These are phyloP conservation scores for Acer saccharum DNA, from an alignment of 345 rosid genomes.

Conservation along the genomic window DNA sequence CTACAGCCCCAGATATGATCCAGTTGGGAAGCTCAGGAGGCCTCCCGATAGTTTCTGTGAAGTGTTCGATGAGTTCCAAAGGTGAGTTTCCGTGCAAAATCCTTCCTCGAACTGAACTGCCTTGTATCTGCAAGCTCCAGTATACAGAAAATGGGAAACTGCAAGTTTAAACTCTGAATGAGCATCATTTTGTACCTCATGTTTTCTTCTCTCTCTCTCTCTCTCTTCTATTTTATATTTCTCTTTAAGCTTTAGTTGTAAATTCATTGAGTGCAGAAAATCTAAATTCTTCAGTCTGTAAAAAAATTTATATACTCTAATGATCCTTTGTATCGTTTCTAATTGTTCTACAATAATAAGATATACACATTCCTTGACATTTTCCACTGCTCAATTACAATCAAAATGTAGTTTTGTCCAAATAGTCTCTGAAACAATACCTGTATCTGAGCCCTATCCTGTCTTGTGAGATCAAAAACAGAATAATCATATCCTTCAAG, in stretches of 20 bases:
- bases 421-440: slow-evolving; percentile 28
- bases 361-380: neutral
- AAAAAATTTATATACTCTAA: neutral
- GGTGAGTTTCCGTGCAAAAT: slow-evolving; percentile 64
- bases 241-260: neutral
- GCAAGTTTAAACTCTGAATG: slow-evolving; percentile 31
- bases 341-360: neutral
- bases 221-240: neutral
- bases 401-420: no score
- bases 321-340: neutral
- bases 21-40: slow-evolving; percentile 79
- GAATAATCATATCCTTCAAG: slow-evolving; percentile 70
- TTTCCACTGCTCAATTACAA: neutral
- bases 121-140: slow-evolving; percentile 60
- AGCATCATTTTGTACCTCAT: slow-evolving; percentile 1
- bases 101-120: slow-evolving; percentile 56
- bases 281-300: neutral
- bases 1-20: slow-evolving; percentile 77
- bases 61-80: slow-evolving; percentile 54
- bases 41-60: slow-evolving; percentile 63
- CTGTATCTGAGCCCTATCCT: slow-evolving; percentile 70
- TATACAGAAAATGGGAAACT: slow-evolving; percentile 35
- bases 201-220: neutral
- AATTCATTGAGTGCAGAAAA: neutral
- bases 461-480: slow-evolving; percentile 61